Evolutionary conservation across 2,329 filamentous ascomycete species (phyloP), one percentile per base, ranked within the genome.

Genomic region (Apiospora arundinis): DNA sequence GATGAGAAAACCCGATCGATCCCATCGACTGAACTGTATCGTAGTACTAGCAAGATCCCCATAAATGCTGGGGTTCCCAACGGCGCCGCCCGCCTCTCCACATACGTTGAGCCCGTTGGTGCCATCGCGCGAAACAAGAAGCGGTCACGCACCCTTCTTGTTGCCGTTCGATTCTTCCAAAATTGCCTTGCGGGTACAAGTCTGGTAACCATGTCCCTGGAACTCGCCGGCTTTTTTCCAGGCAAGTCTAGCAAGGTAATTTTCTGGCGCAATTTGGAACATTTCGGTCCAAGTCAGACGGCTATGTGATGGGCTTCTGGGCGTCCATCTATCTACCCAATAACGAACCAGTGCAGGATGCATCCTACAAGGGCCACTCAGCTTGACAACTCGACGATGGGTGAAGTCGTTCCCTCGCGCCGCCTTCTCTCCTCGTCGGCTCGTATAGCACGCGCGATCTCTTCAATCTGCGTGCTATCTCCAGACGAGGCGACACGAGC

Each of bases 391-490:
- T 80, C 80, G 21, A 81, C 72, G 28, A 75, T 75, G 9, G 81
- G 80, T n/a, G 81, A 80, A 7, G 73, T 74, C 1, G 75, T 73
- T 42, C 78, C 78, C 70, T 82, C 81, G 52, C 79, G 74, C 71
- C 78, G 76, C 67, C 76, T 76, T 45, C 76, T 76, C 67, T 80
- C 76, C 40, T 80, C 81, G n/a, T 82, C 80, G 7, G 77, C 75
- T 70, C 76, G 76, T 56, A 78, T 78, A n/a, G 78, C 77, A 37
- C 75, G 76, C 7, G 76, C 75, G 16, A 80, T 74, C 69, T 80
- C 79, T 49, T 78, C 75, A 11, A 72, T 74, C 60, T 79, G 76
- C 18, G 74, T 69, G 25, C 68, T 69, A 37, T 77, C 74, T 25
- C 74, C 73, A 16, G 74, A 74, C 25, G 73, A 72, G 14, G 70